A percentile compares a stretch with the other conserved stretches of the same genome.
phyloP scores from a whole-genome alignment of 257 asterid species.

The Penstemon davidsonii region DNA sequence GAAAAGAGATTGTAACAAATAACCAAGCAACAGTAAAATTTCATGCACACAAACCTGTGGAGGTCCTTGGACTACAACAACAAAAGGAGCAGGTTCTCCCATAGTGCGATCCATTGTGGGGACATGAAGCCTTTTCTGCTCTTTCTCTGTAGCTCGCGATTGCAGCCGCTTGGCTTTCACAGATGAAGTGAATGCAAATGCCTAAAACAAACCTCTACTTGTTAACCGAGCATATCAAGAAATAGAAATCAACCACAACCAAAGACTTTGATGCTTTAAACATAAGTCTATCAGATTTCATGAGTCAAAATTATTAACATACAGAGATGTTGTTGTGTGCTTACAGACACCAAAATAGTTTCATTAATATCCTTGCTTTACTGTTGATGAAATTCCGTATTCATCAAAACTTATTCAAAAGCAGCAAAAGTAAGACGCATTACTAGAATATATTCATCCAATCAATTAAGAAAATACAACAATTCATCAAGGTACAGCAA shows the following conservation, averaged over 20 bases:
- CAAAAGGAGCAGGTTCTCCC: constrained; percentile 95
- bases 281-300: too few species aligned
- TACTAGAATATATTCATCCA: too few species aligned
- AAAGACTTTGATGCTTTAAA: too few species aligned
- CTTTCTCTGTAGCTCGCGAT: constrained; percentile 84
- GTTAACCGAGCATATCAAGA: neutral
- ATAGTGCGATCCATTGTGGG: constrained; percentile 70
- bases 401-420: neutral
- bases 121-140: constrained; percentile 87
- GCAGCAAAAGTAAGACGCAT: neutral
- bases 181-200: constrained; percentile 72
- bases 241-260: too few species aligned
- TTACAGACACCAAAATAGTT: too few species aligned
- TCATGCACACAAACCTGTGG: constrained; percentile 61
- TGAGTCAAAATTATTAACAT: too few species aligned
- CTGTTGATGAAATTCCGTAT: neutral
- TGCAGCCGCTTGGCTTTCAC: constrained; percentile 86
- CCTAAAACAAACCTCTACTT: constrained; percentile 41
- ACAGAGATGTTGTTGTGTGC: too few species aligned
- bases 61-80: constrained; percentile 93
- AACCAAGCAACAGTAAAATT: constrained; percentile 4
- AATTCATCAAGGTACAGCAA: neutral
- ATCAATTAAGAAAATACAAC: too few species aligned
- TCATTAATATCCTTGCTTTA: too few species aligned
- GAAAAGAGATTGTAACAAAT: neutral